Percentiles rank a stretch among this genome's conserved stretches.
These are phyloP conservation scores for Hippophae rhamnoides DNA, from an alignment of 306 rosid species.

Conservation along the genomic window DNA sequence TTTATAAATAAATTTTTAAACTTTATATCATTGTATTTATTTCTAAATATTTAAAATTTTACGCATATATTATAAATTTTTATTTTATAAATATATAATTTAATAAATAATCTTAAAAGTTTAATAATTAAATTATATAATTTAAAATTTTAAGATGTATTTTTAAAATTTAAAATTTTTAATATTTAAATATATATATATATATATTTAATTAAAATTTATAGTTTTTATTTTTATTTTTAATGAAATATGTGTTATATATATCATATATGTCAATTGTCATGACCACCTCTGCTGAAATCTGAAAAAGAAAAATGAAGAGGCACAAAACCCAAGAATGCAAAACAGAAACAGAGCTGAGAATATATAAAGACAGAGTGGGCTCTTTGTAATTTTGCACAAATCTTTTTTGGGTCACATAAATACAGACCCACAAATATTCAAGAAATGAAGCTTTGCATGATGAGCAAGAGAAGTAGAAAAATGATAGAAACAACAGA, in stretches of 20 bases:
- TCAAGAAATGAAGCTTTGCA: constrained; percentile 15
- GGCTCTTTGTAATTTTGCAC: constrained; percentile 23
- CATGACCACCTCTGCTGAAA: constrained; percentile 67
- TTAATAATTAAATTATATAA: too few relatives aligned
- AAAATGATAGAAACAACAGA: not conserved
- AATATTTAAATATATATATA: too few relatives aligned
- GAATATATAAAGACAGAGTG: constrained; percentile 35
- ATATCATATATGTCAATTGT: constrained; percentile 16
- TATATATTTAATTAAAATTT: too few relatives aligned
- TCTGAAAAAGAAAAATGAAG: constrained; percentile 54
- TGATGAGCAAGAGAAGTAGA: constrained; percentile 19
- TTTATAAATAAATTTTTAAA: too few relatives aligned
- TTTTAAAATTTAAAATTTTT: too few relatives aligned
- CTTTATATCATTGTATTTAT: too few relatives aligned
- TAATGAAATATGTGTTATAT: not conserved
- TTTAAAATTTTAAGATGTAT: too few relatives aligned
- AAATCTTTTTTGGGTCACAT: constrained; percentile 4
- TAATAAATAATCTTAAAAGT: too few relatives aligned
- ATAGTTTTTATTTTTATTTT: not conserved
- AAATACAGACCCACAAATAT: constrained; percentile 20
- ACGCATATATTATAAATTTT: too few relatives aligned
- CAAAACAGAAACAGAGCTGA: constrained; percentile 38
- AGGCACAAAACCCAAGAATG: constrained; percentile 68
- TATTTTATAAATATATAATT: too few relatives aligned
- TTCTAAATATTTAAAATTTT: too few relatives aligned